Evolutionary conservation across 2,329 filamentous ascomycete species (phyloP).

Genomic region (Coniochaeta ligniaria): DNA sequence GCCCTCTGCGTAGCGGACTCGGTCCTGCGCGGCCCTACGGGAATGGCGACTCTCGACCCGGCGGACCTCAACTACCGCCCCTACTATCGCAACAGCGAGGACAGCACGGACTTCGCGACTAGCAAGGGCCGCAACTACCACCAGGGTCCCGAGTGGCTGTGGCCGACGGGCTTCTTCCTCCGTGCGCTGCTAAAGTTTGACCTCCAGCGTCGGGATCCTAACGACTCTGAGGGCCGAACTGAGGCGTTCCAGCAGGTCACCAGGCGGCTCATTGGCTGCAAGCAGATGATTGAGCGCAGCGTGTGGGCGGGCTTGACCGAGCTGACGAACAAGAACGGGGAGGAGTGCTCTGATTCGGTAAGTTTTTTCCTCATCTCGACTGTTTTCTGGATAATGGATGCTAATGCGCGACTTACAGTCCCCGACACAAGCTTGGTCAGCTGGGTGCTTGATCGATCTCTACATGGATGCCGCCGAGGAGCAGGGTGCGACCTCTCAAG

Average conservation of each 20-base stretch:
- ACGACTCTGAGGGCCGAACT: conserved; percentile 55
- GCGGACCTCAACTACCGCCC: conserved; percentile 88
- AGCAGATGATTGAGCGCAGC: conserved; percentile 71
- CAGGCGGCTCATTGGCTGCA: conserved; percentile 71
- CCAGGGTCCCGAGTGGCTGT: conserved; percentile 96
- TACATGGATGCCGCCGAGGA: conserved; percentile 80
- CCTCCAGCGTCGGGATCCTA: conserved; percentile 56
- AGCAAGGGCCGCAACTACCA: conserved; percentile 96
- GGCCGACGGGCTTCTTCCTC: conserved; percentile 94
- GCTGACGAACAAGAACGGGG: conserved; percentile 84
- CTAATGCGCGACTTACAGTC: conserved; percentile 43
- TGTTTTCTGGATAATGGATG: neutral
- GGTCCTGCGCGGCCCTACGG: conserved; percentile 74
- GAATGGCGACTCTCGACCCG: conserved; percentile 94
- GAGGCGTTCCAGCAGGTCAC: conserved; percentile 97
- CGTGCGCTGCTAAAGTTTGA: conserved; percentile 89
- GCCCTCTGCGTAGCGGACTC: conserved; percentile 76
- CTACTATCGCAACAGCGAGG: conserved; percentile 92
- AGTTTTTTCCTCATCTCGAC: conserved; percentile 27
- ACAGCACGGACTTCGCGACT: conserved; percentile 84
- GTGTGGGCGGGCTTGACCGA: conserved; percentile 89
- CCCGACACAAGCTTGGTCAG: conserved; percentile 94
- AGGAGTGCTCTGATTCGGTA: conserved; percentile 80
- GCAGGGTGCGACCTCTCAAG: conserved; percentile 20
- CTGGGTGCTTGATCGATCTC: conserved; percentile 87